A percentile compares a stretch with the other conserved stretches of the same genome.
These are phyloP conservation scores for Clarireedia homoeocarpa DNA, from an alignment of 2,329 filamentous ascomycete species.

Conservation along the genomic window DNA sequence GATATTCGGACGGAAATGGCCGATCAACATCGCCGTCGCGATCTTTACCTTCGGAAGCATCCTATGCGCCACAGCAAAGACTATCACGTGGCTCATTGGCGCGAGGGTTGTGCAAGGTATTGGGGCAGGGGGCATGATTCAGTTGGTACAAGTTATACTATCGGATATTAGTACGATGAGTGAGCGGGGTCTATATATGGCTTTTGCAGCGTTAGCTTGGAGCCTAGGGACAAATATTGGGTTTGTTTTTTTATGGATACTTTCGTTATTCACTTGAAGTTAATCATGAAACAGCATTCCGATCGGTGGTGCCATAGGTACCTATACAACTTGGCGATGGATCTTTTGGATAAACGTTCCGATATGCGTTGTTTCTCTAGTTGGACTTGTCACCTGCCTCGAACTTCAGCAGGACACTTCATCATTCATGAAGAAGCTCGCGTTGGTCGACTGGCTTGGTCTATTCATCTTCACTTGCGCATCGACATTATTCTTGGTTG, in stretches of 20 bases:
- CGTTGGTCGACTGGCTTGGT: slow-evolving; percentile 53
- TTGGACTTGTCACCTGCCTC: slow-evolving; percentile 33
- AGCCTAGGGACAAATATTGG: background rate
- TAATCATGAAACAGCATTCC: slow-evolving; percentile 52
- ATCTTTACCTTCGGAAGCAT: slow-evolving; percentile 32
- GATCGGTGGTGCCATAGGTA: slow-evolving; percentile 52
- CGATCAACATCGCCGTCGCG: background rate
- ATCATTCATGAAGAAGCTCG: background rate
- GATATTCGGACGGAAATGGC: background rate
- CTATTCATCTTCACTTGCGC: slow-evolving; percentile 50
- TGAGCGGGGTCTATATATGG: slow-evolving; percentile 53
- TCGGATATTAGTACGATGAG: slow-evolving; percentile 54
- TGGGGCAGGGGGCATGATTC: slow-evolving; percentile 43
- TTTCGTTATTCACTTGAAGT: slow-evolving; percentile 53
- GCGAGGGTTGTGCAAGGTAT: slow-evolving; percentile 57
- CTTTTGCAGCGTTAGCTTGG: background rate
- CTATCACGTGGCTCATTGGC: slow-evolving; percentile 53
- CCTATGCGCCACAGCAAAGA: slow-evolving; percentile 48
- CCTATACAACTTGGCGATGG: slow-evolving; percentile 52
- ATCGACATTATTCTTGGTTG: slow-evolving; percentile 49
- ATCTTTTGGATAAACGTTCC: slow-evolving; percentile 38
- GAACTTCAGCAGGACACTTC: slow-evolving; percentile 33
- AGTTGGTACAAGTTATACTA: slow-evolving; percentile 36
- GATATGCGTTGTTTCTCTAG: slow-evolving; percentile 12
- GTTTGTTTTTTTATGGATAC: slow-evolving; percentile 39